phyloP scores from a whole-genome alignment of 352 stramenopile species.

The Pythium rishiriense region DNA sequence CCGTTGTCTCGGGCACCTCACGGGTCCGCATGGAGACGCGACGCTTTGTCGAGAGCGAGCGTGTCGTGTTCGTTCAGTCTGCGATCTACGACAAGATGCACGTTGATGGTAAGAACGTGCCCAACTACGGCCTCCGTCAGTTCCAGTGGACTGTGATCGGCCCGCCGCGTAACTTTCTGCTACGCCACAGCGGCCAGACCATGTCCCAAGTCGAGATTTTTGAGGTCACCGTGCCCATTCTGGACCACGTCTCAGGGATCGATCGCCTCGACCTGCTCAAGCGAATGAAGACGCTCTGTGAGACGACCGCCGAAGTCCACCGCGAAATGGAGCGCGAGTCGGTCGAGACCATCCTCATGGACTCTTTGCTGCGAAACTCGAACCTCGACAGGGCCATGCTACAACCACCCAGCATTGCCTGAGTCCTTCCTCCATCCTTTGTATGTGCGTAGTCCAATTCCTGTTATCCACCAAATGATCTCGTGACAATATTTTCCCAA shows the following conservation, averaged over 20 bases:
- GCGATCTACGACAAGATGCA: conserved; percentile 13
- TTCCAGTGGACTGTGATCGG: conserved; percentile 25
- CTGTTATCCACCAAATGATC: no score
- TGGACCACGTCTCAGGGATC: conserved; percentile 18
- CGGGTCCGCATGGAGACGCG: conserved; percentile 23
- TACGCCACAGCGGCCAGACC: conserved; percentile 14
- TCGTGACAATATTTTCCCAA: no score
- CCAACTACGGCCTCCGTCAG: conserved; percentile 14
- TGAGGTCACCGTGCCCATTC: conserved; percentile 18
- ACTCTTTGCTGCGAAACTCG: conserved; percentile 10
- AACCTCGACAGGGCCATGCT: conserved; percentile 4
- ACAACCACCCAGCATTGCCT: background rate
- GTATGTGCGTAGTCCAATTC: background rate
- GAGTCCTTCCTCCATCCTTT: background rate
- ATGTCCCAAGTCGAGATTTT: conserved; percentile 22
- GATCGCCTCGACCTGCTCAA: conserved; percentile 2
- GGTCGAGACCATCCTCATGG: conserved; percentile 23
- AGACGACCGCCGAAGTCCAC: conserved; percentile 12
- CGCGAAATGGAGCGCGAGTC: conserved; percentile 21
- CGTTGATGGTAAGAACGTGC: conserved; percentile 1
- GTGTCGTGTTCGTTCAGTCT: conserved; percentile 22
- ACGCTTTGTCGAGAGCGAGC: conserved; percentile 10
- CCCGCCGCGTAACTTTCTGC: conserved; percentile 4
- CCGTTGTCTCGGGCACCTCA: background rate
- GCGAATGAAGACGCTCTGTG: conserved; percentile 7